Evolutionary conservation across 495 filamentous ascomycete species (phyloP), one percentile per base, ranked within the genome.

Genomic region (Lichenothelia convexa): DNA sequence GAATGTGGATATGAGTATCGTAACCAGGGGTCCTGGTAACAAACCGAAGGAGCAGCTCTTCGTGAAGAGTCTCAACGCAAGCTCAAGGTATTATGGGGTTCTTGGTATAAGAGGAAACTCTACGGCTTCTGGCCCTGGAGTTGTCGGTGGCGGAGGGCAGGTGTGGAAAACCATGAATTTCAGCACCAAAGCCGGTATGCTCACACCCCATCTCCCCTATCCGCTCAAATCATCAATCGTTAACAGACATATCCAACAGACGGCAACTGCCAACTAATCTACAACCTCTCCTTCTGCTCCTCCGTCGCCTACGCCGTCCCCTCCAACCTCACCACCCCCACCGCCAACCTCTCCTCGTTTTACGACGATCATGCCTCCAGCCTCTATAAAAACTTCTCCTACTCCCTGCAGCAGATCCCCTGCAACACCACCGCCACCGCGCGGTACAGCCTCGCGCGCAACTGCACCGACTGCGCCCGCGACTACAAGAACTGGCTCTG

Each of bases 401-500:
- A 84, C 46, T 79, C 77, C 6, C 62, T 99, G 13, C 67, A 75
- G 40, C 86, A 93, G 55, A 65, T 87, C 36, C 74, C 81, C 27
- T 99, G 89, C 65, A 67, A 86, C 44, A 78, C 83, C 18, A 63
- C 67, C 3, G 57, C 67, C 17, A 67, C 72, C 32, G 64, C 67
- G 3, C 70, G 73, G 44, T 99, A 86, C 60, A 93, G 85, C 1
- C 71, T 94, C 21, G 78, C 71, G 0, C 66, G 72, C 18, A 67
- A 54, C 47, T 99, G 89, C 61, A 46, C 46, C 18, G 68, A 85
- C 58, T 99, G 89, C 56, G 72, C 63, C 5, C 40, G 44, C 2
- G 80, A 82, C 4, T 99, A 99, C 62, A 92, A 81, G 51, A 57
- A 73, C 44, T 99, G 89, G 89, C 73, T 99, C 27, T 99, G 89